Base-by-base conservation (phyloP, 495 filamentous ascomycete species). In the Baudoinia panamericana region DNA sequence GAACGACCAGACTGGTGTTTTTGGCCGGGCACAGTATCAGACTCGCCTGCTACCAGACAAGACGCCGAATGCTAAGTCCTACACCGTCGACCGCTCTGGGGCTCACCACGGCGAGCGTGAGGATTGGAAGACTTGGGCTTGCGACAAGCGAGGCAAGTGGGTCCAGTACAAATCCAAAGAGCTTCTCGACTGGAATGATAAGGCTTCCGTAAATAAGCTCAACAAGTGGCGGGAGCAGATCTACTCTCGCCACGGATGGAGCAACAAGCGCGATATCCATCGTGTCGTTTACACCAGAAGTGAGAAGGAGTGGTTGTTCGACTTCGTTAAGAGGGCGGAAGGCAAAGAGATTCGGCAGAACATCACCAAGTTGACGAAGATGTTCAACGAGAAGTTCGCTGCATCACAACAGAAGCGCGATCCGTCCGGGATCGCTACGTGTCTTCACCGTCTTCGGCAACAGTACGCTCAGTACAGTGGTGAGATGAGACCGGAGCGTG, bases 161-260 rank as follows among this genome's bases (percentile, higher is more conserved):
- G 16, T 19, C 10, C 32, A 45, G 24, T 45, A 36, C n/a, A 3
- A 15, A 4, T 17, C 18, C 23, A 9, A 8, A 2, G 18, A 30
- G 4, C 30, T 19, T 15, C 24, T 45, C 25, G 30, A 44, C 32
- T 45, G 42, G 42, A 10, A 12, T 2, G 32, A 13, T 16, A 8
- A 5, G 16, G 19, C 20, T 12, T 10, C 32, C 7, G 28, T 39
- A 2, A 26, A 37, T 7, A 24, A 21, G 15, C 5, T 45, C 2
- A 45, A 45, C 33, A 45, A 37, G 25, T 45, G 42, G 42, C 29
- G 27, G 17, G 42, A 45, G 33, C 42, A 45, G 27, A 9, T 17
- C 2, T 15, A 38, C 12, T 4, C 9, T 11, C 42, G 42, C n/a
- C 29, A 45, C 17, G 33, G 35, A 4, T 45, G 42, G 42, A 22